These are phyloP conservation scores for Solanum paucissectum DNA, from an alignment of 257 asterid genomes.

Conservation along the genomic window DNA sequence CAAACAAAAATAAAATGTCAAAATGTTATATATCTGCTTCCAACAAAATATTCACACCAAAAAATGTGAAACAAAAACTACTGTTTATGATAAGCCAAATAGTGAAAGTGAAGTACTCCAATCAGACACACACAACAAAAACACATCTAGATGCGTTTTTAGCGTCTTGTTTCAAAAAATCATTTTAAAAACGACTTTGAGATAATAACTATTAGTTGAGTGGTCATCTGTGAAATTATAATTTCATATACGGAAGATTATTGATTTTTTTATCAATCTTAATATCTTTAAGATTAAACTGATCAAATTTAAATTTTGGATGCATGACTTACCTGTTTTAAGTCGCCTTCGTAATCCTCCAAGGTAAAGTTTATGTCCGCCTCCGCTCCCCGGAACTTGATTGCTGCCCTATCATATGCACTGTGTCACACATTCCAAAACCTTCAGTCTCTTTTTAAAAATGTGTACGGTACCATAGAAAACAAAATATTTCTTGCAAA, in stretches of 20 bases:
- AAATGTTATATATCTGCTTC: background rate
- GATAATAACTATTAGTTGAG: background rate
- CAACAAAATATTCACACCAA: background rate
- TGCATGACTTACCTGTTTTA: conserved; percentile 57
- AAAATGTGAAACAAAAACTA: background rate
- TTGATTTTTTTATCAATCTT: background rate
- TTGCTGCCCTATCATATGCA: conserved; percentile 97
- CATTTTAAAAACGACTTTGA: background rate
- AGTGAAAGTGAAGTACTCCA: background rate
- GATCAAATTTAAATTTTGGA: conserved; percentile 50
- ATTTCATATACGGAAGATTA: background rate
- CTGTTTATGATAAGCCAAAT: background rate
- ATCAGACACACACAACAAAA: background rate
- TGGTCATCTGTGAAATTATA: background rate
- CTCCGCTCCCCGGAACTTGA: conserved; percentile 86
- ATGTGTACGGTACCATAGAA: background rate
- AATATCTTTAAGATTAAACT: conserved; percentile 63
- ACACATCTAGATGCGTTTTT: background rate
- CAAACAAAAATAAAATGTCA: background rate
- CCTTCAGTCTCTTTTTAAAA: background rate
- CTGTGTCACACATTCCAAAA: conserved; percentile 22
- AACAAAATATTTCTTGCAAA: background rate
- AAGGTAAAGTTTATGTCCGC: conserved; percentile 90
- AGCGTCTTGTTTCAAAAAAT: background rate
- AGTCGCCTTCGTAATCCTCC: conserved; percentile 85